These are phyloP conservation scores for Macroventuria anomochaeta DNA, from an alignment of 2,329 filamentous ascomycete genomes.

Conservation along the genomic window DNA sequence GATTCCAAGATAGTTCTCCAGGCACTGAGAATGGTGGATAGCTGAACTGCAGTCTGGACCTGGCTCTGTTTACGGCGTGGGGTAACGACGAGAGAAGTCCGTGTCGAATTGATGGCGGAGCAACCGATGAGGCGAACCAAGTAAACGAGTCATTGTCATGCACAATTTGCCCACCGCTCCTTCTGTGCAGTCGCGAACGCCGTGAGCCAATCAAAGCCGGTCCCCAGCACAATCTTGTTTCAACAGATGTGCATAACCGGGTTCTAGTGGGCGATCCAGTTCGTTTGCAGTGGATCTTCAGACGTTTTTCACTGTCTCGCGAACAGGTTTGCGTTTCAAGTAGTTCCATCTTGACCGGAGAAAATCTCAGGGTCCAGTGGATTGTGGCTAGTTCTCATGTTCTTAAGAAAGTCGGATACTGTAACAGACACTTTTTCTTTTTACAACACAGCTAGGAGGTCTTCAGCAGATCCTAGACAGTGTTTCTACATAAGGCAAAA, in stretches of 20 bases:
- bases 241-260: slow-evolving; percentile 13
- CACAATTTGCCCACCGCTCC: slow-evolving; percentile 12
- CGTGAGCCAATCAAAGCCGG: slow-evolving; percentile 4
- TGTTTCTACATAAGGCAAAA: no score
- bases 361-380: slow-evolving; percentile 8
- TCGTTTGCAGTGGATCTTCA: slow-evolving; percentile 11
- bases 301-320: slow-evolving; percentile 3
- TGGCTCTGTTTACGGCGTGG: slow-evolving; percentile 17
- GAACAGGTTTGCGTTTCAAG: slow-evolving; percentile 18
- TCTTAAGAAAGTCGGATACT: no score
- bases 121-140: slow-evolving; percentile 3
- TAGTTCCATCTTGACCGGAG: slow-evolving; percentile 18
- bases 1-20: neutral
- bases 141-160: slow-evolving; percentile 10
- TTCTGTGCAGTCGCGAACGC: neutral
- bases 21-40: slow-evolving; percentile 5
- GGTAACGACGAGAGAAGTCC: neutral
- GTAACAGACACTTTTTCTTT: no score
- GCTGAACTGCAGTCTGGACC: slow-evolving; percentile 19
- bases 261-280: slow-evolving; percentile 18
- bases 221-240: slow-evolving; percentile 8
- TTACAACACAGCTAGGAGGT: no score
- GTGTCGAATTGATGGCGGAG: slow-evolving; percentile 7
- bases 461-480: no score
- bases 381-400: neutral